A percentile compares a stretch with the other conserved stretches of the same genome.
These are phyloP conservation scores for Macrolepiota dolichaula DNA, from an alignment of 768 basidiomycete genomes.

Conservation along the genomic window DNA sequence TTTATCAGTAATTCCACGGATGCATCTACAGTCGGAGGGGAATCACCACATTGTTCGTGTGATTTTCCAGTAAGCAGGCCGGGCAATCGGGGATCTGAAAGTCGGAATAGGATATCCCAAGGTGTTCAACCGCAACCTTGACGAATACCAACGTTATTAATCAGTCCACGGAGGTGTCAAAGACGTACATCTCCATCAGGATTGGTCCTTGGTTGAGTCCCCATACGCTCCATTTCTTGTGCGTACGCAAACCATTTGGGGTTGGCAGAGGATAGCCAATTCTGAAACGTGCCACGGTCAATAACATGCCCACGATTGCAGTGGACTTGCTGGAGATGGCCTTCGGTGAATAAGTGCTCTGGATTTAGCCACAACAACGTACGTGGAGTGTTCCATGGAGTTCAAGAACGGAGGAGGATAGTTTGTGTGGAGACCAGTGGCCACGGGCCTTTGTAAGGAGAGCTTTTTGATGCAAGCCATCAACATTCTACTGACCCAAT, in stretches of 20 bases:
- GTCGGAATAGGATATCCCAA: conserved; percentile 68
- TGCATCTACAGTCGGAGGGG: not conserved
- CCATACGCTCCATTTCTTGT: conserved; percentile 57
- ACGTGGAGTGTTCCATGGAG: conserved; percentile 90
- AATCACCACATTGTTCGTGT: conserved; percentile 57
- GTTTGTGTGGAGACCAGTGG: conserved; percentile 34
- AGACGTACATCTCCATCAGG: conserved; percentile 86
- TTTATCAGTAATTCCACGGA: not conserved
- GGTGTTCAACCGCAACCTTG: conserved; percentile 72
- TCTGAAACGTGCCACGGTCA: conserved; percentile 68
- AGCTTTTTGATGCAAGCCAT: conserved; percentile 89
- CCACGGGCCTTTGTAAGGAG: conserved; percentile 31
- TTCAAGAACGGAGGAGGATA: conserved; percentile 58
- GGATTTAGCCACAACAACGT: not conserved
- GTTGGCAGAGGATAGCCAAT: conserved; percentile 66
- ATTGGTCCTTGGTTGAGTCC: conserved; percentile 70
- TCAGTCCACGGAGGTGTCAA: not conserved
- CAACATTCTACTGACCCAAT: conserved; percentile 61
- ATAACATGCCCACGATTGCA: conserved; percentile 74
- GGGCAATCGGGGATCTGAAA: conserved; percentile 82
- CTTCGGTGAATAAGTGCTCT: not conserved
- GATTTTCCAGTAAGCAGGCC: conserved; percentile 56
- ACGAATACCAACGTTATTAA: not conserved
- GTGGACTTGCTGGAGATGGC: conserved; percentile 56
- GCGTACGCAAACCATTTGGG: conserved; percentile 75